phyloP scores from a whole-genome alignment of 139 green algal genomes.

The Picochlorum sp. region DNA sequence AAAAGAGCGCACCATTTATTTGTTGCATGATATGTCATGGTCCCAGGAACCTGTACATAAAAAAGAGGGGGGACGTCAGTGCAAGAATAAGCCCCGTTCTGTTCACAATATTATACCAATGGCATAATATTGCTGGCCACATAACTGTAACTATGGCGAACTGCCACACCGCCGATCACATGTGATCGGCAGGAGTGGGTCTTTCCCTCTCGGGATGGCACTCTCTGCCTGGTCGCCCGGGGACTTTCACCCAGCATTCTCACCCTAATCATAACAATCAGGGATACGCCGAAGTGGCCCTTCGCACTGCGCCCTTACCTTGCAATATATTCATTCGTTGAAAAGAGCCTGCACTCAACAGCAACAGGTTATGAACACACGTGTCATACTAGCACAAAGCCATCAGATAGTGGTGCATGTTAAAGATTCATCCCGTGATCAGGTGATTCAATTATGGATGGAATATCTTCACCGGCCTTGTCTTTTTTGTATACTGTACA shows the following conservation, averaged over 20 bases:
- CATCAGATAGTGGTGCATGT: slow-evolving; percentile 77
- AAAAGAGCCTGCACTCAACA: background rate
- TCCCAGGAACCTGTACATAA: background rate
- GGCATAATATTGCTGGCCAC: slow-evolving; percentile 62
- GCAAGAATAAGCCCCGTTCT: slow-evolving; percentile 97
- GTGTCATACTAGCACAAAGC: background rate
- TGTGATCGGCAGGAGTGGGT: slow-evolving; percentile 39
- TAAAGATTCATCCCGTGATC: slow-evolving; percentile 28
- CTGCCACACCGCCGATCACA: slow-evolving; percentile 54
- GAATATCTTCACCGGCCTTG: slow-evolving; percentile 14
- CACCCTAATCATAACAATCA: background rate
- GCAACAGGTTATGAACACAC: background rate
- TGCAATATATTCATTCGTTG: background rate
- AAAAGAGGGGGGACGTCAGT: slow-evolving; percentile 61
- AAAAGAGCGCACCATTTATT: background rate
- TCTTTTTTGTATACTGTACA: too few species aligned
- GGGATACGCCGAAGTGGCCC: slow-evolving; percentile 59
- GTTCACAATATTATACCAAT: slow-evolving; percentile 59
- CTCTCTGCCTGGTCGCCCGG: slow-evolving; percentile 93
- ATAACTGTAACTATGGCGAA: slow-evolving; percentile 97
- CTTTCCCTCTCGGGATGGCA: slow-evolving; percentile 82
- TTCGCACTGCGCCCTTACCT: slow-evolving; percentile 65
- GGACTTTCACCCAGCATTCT: slow-evolving; percentile 93
- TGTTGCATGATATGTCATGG: background rate
- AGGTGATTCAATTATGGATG: slow-evolving; percentile 27